phyloP scores from a whole-genome alignment of 108 stramenopile genomes.

The Stephanodiscus minutulus region DNA sequence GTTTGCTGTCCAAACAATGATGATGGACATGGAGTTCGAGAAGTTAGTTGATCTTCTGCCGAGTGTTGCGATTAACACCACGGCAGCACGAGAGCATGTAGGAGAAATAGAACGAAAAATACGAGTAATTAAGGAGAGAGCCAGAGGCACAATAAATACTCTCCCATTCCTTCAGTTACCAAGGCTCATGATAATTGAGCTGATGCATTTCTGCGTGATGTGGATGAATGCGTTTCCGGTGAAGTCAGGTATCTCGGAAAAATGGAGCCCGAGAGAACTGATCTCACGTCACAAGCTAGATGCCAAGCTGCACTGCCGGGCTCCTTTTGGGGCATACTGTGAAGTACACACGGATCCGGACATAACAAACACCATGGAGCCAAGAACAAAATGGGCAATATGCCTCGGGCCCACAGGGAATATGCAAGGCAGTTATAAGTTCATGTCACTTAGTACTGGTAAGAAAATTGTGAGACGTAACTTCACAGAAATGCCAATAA shows the following conservation, averaged over 20 bases:
- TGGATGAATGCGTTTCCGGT: conserved; percentile 37
- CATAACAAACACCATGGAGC: background rate
- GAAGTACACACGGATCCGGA: background rate
- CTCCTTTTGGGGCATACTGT: conserved; percentile 15
- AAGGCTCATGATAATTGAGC: too few species aligned
- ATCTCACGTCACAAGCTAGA: background rate
- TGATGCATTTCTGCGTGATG: background rate
- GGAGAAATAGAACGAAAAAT: conserved; percentile 7
- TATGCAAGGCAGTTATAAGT: too few species aligned
- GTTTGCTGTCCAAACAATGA: too few species aligned
- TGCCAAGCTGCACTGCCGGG: background rate
- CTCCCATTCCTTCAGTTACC: conserved; percentile 37
- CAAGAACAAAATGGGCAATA: too few species aligned
- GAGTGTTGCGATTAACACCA: conserved; percentile 13
- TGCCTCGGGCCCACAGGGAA: too few species aligned
- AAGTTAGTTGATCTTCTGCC: too few species aligned
- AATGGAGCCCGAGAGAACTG: conserved; percentile 29
- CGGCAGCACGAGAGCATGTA: conserved; percentile 33
- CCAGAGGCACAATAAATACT: conserved; percentile 5
- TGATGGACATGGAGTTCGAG: too few species aligned
- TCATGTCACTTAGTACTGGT: too few species aligned
- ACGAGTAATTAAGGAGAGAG: conserved; percentile 36
- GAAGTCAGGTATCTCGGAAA: conserved; percentile 19
- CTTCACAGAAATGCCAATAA: too few species aligned
- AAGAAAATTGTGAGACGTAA: too few species aligned